Conservation (phyloP, 2,329 filamentous ascomycete genomes). For the Colletotrichum zoysiae region DNA sequence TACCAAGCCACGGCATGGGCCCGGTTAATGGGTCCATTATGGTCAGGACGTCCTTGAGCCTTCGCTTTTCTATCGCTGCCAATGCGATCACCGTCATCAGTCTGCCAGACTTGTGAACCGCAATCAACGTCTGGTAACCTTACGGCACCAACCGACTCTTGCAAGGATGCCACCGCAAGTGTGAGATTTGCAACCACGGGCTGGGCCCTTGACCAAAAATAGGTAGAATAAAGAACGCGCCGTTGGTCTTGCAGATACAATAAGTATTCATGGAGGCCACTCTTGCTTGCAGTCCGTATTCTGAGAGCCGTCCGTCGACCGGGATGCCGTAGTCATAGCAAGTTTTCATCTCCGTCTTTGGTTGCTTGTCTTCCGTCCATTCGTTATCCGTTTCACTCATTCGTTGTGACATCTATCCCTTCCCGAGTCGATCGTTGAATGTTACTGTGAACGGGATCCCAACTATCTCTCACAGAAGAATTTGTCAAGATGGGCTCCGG, state of each 20-base stretch:
- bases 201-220: too few species aligned
- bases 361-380: background rate
- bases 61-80: too few species aligned
- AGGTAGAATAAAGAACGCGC: background rate
- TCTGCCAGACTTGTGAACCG: too few species aligned
- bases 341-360: background rate
- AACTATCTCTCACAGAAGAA: background rate
- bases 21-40: too few species aligned
- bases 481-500: background rate
- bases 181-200: too few species aligned
- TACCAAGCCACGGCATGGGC: too few species aligned
- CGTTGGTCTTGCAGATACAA: background rate
- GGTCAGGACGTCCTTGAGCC: too few species aligned
- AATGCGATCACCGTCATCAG: too few species aligned
- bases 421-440: background rate
- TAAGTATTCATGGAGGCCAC: background rate
- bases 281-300: background rate
- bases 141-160: too few species aligned
- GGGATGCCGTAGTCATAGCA: background rate
- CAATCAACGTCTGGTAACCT: too few species aligned
- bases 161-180: too few species aligned
- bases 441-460: background rate
- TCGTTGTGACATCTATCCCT: background rate
- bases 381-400: background rate
- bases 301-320: background rate